Percentiles rank a stretch among this genome's conserved stretches.
These are phyloP conservation scores for Cystoderma amianthinum DNA, from an alignment of 768 basidiomycete species.

Conservation along the genomic window DNA sequence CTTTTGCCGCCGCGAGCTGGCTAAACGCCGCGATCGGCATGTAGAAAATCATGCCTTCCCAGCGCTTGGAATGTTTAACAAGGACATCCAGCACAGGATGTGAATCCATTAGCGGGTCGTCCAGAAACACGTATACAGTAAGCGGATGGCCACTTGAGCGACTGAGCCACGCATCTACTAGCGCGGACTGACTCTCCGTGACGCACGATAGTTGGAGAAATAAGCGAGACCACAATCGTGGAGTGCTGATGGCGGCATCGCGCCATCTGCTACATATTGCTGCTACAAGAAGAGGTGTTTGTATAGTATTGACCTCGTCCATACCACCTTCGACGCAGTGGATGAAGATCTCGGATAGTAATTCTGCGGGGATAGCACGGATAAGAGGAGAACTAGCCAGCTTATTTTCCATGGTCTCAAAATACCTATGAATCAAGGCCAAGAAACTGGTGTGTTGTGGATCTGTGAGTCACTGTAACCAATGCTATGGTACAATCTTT, in stretches of 20 bases:
- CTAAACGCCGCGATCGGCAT: slow-evolving; percentile 22
- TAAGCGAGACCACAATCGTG: slow-evolving; percentile 32
- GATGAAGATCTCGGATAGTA: slow-evolving; percentile 35
- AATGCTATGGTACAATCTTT: slow-evolving; percentile 1
- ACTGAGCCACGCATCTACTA: slow-evolving; percentile 23
- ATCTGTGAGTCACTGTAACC: not conserved
- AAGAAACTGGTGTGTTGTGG: not conserved
- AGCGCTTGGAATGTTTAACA: slow-evolving; percentile 20
- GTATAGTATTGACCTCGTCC: slow-evolving; percentile 26
- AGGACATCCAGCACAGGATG: slow-evolving; percentile 24
- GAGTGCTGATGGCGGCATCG: slow-evolving; percentile 28
- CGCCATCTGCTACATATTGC: slow-evolving; percentile 34
- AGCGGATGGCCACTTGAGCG: slow-evolving; percentile 25
- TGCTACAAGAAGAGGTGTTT: slow-evolving; percentile 29
- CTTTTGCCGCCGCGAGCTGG: slow-evolving; percentile 17
- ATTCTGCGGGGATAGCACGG: slow-evolving; percentile 23
- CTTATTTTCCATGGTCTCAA: not conserved
- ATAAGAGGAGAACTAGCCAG: not conserved
- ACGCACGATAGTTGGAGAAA: slow-evolving; percentile 20
- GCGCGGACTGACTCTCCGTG: slow-evolving; percentile 8
- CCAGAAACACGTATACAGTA: slow-evolving; percentile 26
- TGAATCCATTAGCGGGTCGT: slow-evolving; percentile 14
- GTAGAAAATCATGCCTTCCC: slow-evolving; percentile 26
- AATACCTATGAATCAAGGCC: not conserved
- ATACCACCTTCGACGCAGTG: slow-evolving; percentile 26